phyloP scores from a whole-genome alignment of 2,329 filamentous ascomycete genomes.

The Harringtonia lauricola region DNA sequence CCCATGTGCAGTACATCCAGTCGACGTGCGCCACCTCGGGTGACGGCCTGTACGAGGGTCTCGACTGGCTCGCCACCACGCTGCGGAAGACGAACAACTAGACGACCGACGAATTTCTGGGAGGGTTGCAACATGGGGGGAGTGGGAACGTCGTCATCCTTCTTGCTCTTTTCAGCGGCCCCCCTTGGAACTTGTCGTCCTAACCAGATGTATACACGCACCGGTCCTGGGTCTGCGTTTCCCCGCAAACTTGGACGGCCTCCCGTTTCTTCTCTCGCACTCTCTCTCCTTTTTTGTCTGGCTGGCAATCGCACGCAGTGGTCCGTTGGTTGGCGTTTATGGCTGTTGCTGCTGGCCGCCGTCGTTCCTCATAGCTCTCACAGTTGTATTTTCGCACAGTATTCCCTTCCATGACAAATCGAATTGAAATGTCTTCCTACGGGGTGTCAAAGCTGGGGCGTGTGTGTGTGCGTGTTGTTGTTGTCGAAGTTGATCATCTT shows the following conservation, averaged over 20 bases:
- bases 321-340: slow-evolving; percentile 2
- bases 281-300: background rate
- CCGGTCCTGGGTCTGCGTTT: too few species aligned
- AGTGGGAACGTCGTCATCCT: too few species aligned
- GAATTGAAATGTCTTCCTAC: slow-evolving; percentile 1
- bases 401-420: slow-evolving; percentile 7
- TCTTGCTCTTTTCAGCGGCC: too few species aligned
- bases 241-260: background rate
- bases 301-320: background rate
- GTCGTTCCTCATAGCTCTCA: slow-evolving; percentile 3
- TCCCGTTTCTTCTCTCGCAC: background rate
- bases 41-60: slow-evolving; percentile 98
- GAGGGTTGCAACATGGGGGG: slow-evolving; percentile 20
- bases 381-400: slow-evolving; percentile 7
- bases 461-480: background rate
- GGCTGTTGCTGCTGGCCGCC: background rate
- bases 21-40: slow-evolving; percentile 97
- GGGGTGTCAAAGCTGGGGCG: too few species aligned
- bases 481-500: too few species aligned
- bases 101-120: background rate
- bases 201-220: too few species aligned
- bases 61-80: slow-evolving; percentile 81
- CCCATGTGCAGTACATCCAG: slow-evolving; percentile 74
- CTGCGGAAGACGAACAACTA: slow-evolving; percentile 61
- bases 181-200: too few species aligned